These are phyloP conservation scores for Suhomyces prunicola DNA, from an alignment of 805 yeast genomes.

Conservation along the genomic window DNA sequence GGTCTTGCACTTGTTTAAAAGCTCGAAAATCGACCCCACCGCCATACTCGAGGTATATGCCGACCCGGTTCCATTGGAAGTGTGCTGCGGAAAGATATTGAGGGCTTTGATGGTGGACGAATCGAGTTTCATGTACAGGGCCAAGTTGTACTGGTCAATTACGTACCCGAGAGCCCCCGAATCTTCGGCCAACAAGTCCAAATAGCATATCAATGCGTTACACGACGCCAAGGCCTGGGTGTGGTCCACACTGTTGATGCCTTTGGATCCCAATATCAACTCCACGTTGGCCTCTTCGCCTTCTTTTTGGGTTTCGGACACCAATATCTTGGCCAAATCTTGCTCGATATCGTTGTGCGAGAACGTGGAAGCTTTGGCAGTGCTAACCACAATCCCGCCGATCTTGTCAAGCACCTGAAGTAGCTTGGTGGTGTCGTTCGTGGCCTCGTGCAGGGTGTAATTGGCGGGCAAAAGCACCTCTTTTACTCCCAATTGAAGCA, in stretches of 20 bases:
- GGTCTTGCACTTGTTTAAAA: conserved; percentile 84
- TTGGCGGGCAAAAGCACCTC: conserved; percentile 66
- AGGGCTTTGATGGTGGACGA: conserved; percentile 85
- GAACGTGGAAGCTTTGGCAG: conserved; percentile 56
- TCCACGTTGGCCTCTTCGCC: conserved; percentile 31
- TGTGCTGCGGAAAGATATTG: conserved; percentile 66
- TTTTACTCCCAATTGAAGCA: conserved; percentile 86
- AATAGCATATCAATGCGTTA: conserved; percentile 65
- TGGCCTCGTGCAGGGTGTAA: conserved; percentile 33
- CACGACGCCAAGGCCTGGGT: conserved; percentile 57
- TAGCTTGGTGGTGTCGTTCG: conserved; percentile 59
- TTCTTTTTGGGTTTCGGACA: conserved; percentile 20
- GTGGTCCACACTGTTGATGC: conserved; percentile 43
- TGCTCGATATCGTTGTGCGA: conserved; percentile 67
- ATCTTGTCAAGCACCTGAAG: conserved; percentile 66
- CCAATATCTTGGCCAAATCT: conserved; percentile 71
- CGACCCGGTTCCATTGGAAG: conserved; percentile 8
- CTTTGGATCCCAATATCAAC: conserved; percentile 53
- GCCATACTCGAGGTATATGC: conserved; percentile 9
- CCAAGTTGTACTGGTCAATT: conserved; percentile 64
- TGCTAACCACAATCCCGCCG: conserved; percentile 71
- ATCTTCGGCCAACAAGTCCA: conserved; percentile 59
- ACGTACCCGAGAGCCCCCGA: conserved; percentile 52
- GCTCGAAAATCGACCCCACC: conserved; percentile 64
- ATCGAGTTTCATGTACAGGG: conserved; percentile 86